Conservation (phyloP, 1,139 yeast species). For the Yamadazyma songkhlaensis region DNA sequence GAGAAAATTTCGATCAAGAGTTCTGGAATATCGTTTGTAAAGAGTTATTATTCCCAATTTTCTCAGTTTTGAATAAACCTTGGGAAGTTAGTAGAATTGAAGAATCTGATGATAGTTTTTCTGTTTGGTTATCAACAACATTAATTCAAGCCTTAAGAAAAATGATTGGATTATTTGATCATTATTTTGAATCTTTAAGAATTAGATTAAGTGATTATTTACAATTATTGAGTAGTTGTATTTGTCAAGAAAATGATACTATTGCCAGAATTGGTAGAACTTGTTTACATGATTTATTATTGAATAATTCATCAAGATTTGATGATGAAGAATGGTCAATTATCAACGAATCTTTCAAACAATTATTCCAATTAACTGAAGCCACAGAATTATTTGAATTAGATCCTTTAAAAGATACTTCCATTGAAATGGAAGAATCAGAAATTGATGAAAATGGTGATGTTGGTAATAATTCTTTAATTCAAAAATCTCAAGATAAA, state of each 20-base stretch:
- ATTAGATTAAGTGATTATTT: slow-evolving; percentile 75
- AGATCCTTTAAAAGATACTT: slow-evolving; percentile 45
- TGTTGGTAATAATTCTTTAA: slow-evolving; percentile 21
- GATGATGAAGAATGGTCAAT: slow-evolving; percentile 69
- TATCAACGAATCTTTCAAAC: slow-evolving; percentile 60
- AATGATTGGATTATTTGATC: slow-evolving; percentile 78
- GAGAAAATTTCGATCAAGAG: slow-evolving; percentile 65
- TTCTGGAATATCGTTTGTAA: slow-evolving; percentile 85
- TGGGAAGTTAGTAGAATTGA: slow-evolving; percentile 71
- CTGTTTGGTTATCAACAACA: slow-evolving; percentile 96
- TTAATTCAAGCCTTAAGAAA: slow-evolving; percentile 92
- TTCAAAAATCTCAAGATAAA: slow-evolving; percentile 49
- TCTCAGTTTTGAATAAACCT: slow-evolving; percentile 71
- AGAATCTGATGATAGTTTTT: slow-evolving; percentile 61
- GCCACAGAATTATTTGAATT: slow-evolving; percentile 79
- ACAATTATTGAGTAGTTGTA: slow-evolving; percentile 76
- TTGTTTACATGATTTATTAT: slow-evolving; percentile 74
- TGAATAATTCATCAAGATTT: slow-evolving; percentile 72
- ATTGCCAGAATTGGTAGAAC: slow-evolving; percentile 93
- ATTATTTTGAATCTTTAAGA: slow-evolving; percentile 72
- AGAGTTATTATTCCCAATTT: slow-evolving; percentile 84
- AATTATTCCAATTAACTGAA: slow-evolving; percentile 76
- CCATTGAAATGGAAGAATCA: slow-evolving; percentile 3
- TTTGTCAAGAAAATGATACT: slow-evolving; percentile 95
- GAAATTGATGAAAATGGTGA: slow-evolving; percentile 9